phyloP scores from a whole-genome alignment of 2,329 filamentous ascomycete species.

The Fusarium gaditjirri region DNA sequence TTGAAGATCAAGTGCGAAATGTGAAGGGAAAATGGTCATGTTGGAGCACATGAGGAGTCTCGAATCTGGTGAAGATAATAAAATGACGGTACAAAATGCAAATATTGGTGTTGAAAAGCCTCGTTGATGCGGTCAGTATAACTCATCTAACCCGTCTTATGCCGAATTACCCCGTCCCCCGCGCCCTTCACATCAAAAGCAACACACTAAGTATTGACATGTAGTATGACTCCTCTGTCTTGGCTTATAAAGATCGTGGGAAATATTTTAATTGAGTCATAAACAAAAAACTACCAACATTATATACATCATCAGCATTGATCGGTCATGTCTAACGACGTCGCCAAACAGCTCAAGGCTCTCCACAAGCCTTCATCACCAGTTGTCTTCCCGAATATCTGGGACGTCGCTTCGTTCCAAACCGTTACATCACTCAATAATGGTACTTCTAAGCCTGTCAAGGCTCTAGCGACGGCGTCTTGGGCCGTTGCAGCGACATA shows the following conservation, averaged over 20 bases:
- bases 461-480: constrained; percentile 61
- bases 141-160: background rate
- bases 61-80: background rate
- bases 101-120: background rate
- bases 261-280: too few relatives aligned
- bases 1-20: background rate
- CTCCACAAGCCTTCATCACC: constrained; percentile 64
- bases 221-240: background rate
- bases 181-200: constrained; percentile 33
- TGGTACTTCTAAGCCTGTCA: constrained; percentile 49
- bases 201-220: constrained; percentile 8
- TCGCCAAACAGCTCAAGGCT: constrained; percentile 51
- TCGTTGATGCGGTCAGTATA: background rate
- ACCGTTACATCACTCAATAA: constrained; percentile 56
- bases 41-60: background rate
- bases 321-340: constrained; percentile 43
- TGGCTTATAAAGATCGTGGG: constrained; percentile 4
- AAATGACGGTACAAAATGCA: background rate
- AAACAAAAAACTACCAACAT: background rate
- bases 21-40: background rate
- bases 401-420: constrained; percentile 61
- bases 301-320: background rate
- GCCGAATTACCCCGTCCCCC: constrained; percentile 8
- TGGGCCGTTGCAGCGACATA: constrained; percentile 60
- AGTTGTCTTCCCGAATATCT: constrained; percentile 65